Evolutionary conservation across 2,329 filamentous ascomycete genomes (phyloP), one percentile per base, ranked within the genome.

Genomic region (Biscogniauxia marginata): DNA sequence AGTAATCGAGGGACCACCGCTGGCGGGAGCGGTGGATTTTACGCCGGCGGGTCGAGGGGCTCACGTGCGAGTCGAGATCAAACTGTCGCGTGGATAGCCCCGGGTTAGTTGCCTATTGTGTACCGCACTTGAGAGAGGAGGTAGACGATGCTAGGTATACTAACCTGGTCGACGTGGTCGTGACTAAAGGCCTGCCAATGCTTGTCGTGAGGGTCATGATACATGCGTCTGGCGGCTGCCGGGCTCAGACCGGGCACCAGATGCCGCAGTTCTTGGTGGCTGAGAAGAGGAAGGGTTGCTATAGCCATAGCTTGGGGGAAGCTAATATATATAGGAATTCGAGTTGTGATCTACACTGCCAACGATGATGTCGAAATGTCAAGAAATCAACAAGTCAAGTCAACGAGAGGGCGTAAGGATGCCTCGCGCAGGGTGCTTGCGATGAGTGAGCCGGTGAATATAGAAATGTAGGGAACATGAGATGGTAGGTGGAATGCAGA

Each of bases 21-120:
- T 46, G 19, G 21, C 47, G 50, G 7, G 53, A 53, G 11, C 49
- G 46, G 16, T 45, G 46, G 16, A 46, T 30, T 16, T 58, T 60
- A 16, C 56, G 56, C 25, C 53, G 56, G 20, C 58, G 58, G 19
- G 48, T 24, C n/a, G 47, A 45, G 30, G 50, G 62, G 44, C 54
- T 59, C n/a, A 46, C 46, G 19, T 43, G 59, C 7, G 23, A 46
- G 44, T 53, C 47, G 22, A 57, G 25, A 7, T 46, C 50, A 7
- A 25, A 39, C 30, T 54, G 52, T 49, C 22, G 25, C 8, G 5
- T 34, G 11, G 30, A 13, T 8, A 13, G 30, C 30, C 3, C n/a
- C 16, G 30, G 30, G 30, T 34, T 34, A 34, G 30, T 34, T 34
- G 8, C 16, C 30, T 34, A 13, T 3, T 34, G 8, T 34, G 4